A percentile compares a stretch with the other conserved stretches of the same genome.
phyloP scores from a whole-genome alignment of 2,329 filamentous ascomycete species.

The Westerdykella ornata region DNA sequence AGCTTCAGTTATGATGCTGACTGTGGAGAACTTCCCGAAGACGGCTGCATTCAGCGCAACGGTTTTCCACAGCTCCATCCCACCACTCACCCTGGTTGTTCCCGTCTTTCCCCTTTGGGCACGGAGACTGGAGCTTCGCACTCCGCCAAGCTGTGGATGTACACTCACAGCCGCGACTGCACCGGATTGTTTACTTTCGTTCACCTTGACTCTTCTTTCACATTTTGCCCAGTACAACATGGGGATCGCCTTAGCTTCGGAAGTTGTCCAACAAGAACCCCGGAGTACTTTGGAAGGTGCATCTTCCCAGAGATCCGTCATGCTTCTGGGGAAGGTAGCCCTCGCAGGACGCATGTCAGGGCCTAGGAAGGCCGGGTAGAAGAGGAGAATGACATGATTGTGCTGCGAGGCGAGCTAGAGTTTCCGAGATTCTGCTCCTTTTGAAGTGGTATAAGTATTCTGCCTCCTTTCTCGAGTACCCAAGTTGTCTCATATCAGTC shows the following conservation, averaged over 20 bases:
- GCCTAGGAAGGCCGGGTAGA: not conserved
- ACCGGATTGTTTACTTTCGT: not conserved
- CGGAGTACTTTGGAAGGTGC: not conserved
- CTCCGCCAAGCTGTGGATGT: conserved; percentile 17
- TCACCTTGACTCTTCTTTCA: too few species aligned
- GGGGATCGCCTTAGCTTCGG: too few species aligned
- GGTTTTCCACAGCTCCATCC: conserved; percentile 18
- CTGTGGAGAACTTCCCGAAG: too few species aligned
- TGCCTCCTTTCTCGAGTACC: not conserved
- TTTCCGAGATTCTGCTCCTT: not conserved
- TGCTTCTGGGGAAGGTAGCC: not conserved
- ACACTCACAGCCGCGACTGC: conserved; percentile 8
- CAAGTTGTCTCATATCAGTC: not conserved
- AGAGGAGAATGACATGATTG: not conserved
- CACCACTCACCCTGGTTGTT: conserved; percentile 18
- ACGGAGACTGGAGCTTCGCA: conserved; percentile 13
- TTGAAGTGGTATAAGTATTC: conserved; percentile 3
- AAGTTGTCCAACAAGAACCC: not conserved
- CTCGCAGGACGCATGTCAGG: conserved; percentile 11
- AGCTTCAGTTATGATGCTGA: too few species aligned
- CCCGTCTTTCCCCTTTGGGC: conserved; percentile 12
- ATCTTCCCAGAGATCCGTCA: not conserved
- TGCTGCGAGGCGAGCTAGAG: not conserved
- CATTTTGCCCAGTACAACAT: too few species aligned
- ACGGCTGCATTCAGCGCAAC: not conserved